Evolutionary conservation across 2,329 filamentous ascomycete species (phyloP).

Genomic region (Hypoxylon sp.): DNA sequence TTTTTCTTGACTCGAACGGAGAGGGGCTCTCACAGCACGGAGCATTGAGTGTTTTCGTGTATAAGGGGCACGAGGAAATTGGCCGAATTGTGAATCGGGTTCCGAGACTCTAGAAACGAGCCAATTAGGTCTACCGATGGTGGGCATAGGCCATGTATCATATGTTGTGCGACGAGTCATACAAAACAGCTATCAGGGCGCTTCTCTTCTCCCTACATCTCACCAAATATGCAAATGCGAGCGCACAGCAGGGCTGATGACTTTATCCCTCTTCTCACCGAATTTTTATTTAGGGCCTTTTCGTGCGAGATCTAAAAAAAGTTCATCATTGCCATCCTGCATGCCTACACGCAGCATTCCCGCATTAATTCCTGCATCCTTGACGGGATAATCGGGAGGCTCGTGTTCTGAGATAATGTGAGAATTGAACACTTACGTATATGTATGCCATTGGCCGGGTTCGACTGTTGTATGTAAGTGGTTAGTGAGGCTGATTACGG

Average conservation of each 20-base stretch:
- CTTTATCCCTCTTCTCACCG: slow-evolving; percentile 24
- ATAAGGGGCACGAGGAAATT: slow-evolving; percentile 36
- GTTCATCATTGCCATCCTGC: slow-evolving; percentile 14
- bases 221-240: slow-evolving; percentile 21
- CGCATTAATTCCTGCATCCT: slow-evolving; percentile 27
- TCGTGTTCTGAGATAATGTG: slow-evolving; percentile 38
- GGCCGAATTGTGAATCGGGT: slow-evolving; percentile 29
- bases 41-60: slow-evolving; percentile 28
- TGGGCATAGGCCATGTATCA: slow-evolving; percentile 21
- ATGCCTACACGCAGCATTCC: slow-evolving; percentile 27
- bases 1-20: slow-evolving; percentile 1
- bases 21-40: slow-evolving; percentile 11
- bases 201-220: slow-evolving; percentile 31
- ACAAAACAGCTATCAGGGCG: slow-evolving; percentile 13
- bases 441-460: slow-evolving; percentile 36
- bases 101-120: slow-evolving; percentile 38
- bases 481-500: slow-evolving; percentile 40
- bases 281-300: slow-evolving; percentile 25
- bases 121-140: slow-evolving; percentile 31
- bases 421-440: slow-evolving; percentile 33
- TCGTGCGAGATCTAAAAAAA: slow-evolving; percentile 7
- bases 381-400: slow-evolving; percentile 26
- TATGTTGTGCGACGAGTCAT: slow-evolving; percentile 34
- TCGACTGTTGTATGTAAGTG: slow-evolving; percentile 17
- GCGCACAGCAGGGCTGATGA: slow-evolving; percentile 11